Evolutionary conservation across 1,284 basidiomycete species (phyloP), one percentile per base, ranked within the genome.

Genomic region (Somion occarium): DNA sequence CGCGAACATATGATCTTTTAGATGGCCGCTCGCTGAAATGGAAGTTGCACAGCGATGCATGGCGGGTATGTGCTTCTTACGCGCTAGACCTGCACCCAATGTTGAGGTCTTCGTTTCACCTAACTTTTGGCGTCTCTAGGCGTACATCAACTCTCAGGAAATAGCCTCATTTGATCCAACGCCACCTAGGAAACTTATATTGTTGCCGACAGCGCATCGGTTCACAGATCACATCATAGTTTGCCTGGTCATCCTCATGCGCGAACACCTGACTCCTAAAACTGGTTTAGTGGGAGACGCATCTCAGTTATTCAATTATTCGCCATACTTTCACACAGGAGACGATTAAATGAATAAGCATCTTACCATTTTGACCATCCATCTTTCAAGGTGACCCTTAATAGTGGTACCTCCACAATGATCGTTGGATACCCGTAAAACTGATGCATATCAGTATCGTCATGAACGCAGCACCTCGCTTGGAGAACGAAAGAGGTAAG

Each of bases 221-320:
- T 53, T 55, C 7, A 55, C 62, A 37, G 63, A 65, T 54, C 58
- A 64, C 38, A 48, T 65, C 27, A 53, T 65, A 38, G 49, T 64
- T 9, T 58, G 54, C 12, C 46, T 59, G 22, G 43, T 65, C 34
- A 59, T 65, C n/a, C 51, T 65, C 24, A 61, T 64, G 63, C 57
- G 62, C 27, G 62, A 65, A 48, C 50, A 59, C 45, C 56, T 57
- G 34, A 57, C 58, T 3, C 58, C 56, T 1, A n/a, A 46, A 24
- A 44, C 50, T 9, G 52, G 47, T 20, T 47, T 51, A 30, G 38
- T 51, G 9, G 57, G 57, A 12, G 52, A 49, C 11, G 48, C 57
- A 5, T 53, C 56, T 2, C 48, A 49, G 37, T 37, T 59, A 23
- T 59, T 57, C 48, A 57, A 57, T 37, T 59, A 59, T 39, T 51